Evolutionary conservation across 345 rosid genomes (phyloP).

Genomic region (Rhodamnia rubescens): DNA sequence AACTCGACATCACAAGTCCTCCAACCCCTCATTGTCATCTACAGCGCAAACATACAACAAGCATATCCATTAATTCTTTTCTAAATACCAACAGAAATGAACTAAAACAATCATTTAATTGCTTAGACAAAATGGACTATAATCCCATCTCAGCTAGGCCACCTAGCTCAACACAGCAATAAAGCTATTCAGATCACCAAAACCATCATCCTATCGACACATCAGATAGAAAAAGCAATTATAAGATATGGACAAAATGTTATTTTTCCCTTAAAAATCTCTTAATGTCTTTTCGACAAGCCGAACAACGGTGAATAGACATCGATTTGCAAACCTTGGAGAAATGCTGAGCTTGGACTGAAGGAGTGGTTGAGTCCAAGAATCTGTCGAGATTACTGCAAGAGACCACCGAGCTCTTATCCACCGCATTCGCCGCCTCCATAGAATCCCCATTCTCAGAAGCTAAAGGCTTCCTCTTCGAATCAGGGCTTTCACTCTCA

Average conservation of each 20-base stretch:
- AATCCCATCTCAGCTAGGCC: neutral
- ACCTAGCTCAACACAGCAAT: neutral
- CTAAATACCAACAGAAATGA: neutral
- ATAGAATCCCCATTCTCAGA: neutral
- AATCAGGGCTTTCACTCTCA: neutral
- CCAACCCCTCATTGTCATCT: conserved; percentile 42
- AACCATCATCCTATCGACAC: neutral
- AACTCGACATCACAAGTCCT: conserved; percentile 27
- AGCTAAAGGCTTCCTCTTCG: neutral
- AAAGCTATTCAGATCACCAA: neutral
- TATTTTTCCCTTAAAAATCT: neutral
- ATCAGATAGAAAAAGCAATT: neutral
- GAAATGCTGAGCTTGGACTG: conserved; percentile 20
- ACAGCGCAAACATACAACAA: conserved; percentile 3
- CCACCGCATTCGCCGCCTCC: neutral
- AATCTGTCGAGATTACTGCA: conserved; percentile 29
- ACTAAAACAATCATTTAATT: neutral
- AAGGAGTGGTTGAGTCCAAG: conserved; percentile 26
- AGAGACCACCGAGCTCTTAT: conserved; percentile 2
- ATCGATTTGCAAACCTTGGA: conserved; percentile 15
- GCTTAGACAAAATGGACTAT: neutral
- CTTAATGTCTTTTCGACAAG: neutral
- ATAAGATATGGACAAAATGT: neutral
- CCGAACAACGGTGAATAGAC: neutral
- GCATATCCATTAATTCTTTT: neutral